Percentiles rank a stretch among this genome's conserved stretches.
phyloP scores from a whole-genome alignment of 805 yeast genomes.

The Saturnispora besseyi region DNA sequence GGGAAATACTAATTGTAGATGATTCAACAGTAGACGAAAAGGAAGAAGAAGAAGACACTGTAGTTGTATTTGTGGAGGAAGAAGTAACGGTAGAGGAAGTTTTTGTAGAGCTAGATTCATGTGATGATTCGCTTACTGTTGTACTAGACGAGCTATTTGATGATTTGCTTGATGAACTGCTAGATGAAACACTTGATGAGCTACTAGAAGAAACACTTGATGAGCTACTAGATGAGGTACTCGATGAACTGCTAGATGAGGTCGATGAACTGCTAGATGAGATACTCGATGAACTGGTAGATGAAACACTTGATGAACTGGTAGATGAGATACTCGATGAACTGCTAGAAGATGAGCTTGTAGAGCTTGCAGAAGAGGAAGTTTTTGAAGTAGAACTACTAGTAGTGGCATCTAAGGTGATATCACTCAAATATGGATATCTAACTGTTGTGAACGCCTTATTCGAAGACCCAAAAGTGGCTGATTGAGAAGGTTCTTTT shows the following conservation, averaged over 20 bases:
- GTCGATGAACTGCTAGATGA: neutral
- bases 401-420: neutral
- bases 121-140: neutral
- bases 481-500: conserved; percentile 4
- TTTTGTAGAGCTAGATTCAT: neutral
- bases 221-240: neutral
- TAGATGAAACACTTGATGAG: neutral
- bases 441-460: conserved; percentile 6
- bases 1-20: no score
- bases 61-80: neutral
- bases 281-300: neutral
- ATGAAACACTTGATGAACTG: neutral
- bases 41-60: no score
- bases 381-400: neutral
- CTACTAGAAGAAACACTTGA: neutral
- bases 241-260: neutral
- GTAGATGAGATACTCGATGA: neutral
- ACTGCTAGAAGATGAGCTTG: neutral
- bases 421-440: conserved; percentile 5
- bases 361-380: neutral
- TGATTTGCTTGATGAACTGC: neutral
- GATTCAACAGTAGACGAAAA: no score
- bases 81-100: neutral
- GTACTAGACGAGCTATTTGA: neutral
- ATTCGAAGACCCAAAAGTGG: conserved; percentile 10